These are phyloP conservation scores for Fusarium foetens DNA, from an alignment of 2,329 filamentous ascomycete genomes.

Conservation along the genomic window DNA sequence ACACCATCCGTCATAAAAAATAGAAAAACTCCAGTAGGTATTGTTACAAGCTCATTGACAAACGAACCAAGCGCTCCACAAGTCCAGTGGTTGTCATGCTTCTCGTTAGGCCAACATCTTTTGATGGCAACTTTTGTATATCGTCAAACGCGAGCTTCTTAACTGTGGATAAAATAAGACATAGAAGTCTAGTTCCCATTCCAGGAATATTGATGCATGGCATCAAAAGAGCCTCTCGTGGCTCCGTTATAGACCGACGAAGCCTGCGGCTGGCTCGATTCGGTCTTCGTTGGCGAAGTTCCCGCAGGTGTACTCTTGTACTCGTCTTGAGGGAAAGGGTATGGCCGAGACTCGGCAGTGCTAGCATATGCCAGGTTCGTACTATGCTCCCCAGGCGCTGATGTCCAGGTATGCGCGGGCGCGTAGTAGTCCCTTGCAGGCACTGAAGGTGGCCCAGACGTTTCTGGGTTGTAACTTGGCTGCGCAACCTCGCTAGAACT, in stretches of 20 bases:
- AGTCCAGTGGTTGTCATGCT: slow-evolving; percentile 38
- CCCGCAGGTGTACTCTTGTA: slow-evolving; percentile 53
- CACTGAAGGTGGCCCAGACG: slow-evolving; percentile 43
- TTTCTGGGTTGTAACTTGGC: slow-evolving; percentile 47
- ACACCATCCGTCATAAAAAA: slow-evolving; percentile 41
- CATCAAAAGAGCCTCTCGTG: slow-evolving; percentile 58
- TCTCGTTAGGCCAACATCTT: slow-evolving; percentile 32
- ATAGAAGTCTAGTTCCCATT: slow-evolving; percentile 55
- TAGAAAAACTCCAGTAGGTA: slow-evolving; percentile 37
- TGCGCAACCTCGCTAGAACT: slow-evolving; percentile 49
- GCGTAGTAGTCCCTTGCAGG: slow-evolving; percentile 64
- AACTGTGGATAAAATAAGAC: slow-evolving; percentile 4
- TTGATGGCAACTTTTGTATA: slow-evolving; percentile 34
- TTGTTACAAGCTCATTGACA: slow-evolving; percentile 45
- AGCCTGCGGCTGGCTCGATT: slow-evolving; percentile 53
- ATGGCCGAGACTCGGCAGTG: slow-evolving; percentile 58
- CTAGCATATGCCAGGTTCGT: slow-evolving; percentile 58
- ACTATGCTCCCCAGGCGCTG: slow-evolving; percentile 58
- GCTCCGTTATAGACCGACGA: slow-evolving; percentile 54
- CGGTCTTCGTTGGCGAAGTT: slow-evolving; percentile 47
- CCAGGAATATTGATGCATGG: slow-evolving; percentile 68
- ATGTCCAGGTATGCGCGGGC: slow-evolving; percentile 62
- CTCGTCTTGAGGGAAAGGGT: slow-evolving; percentile 59
- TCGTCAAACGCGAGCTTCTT: slow-evolving; percentile 36
- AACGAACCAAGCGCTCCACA: slow-evolving; percentile 36